Evolutionary conservation across 352 stramenopile species (phyloP).

Genomic region (Thalassiosira ordinaria): DNA sequence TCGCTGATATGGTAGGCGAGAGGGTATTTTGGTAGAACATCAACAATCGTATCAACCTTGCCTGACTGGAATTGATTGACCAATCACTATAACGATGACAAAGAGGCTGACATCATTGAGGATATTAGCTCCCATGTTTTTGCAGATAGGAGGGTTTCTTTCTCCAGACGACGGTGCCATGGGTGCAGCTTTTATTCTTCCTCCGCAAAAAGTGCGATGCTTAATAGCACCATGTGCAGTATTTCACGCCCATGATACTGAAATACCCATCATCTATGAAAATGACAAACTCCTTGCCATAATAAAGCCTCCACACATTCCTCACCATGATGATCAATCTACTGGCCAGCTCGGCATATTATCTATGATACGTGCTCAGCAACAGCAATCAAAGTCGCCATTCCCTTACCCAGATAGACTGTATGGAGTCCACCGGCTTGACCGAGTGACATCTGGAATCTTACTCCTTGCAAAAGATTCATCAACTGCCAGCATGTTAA

Average conservation of each 20-base stretch:
- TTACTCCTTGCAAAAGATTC: constrained; percentile 78
- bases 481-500: constrained; percentile 53
- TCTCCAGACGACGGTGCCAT: no score
- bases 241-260: not conserved
- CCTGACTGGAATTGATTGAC: no score
- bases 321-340: constrained; percentile 68
- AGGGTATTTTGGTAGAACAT: no score
- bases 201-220: no score
- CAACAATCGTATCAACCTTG: no score
- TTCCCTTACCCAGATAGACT: constrained; percentile 54
- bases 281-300: constrained; percentile 70
- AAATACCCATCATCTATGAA: constrained; percentile 72
- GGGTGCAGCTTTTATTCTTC: no score
- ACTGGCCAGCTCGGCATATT: constrained; percentile 52
- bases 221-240: no score
- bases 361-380: constrained; percentile 47
- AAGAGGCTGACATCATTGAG: no score
- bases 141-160: no score
- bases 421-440: constrained; percentile 79
- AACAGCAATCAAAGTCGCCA: constrained; percentile 19
- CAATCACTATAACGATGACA: no score
- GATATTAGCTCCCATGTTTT: no score
- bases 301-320: constrained; percentile 71
- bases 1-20: no score
- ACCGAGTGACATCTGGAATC: constrained; percentile 77